phyloP scores from a whole-genome alignment of 169 alveolate genomes.

The Plasmodium chabaudi region DNA sequence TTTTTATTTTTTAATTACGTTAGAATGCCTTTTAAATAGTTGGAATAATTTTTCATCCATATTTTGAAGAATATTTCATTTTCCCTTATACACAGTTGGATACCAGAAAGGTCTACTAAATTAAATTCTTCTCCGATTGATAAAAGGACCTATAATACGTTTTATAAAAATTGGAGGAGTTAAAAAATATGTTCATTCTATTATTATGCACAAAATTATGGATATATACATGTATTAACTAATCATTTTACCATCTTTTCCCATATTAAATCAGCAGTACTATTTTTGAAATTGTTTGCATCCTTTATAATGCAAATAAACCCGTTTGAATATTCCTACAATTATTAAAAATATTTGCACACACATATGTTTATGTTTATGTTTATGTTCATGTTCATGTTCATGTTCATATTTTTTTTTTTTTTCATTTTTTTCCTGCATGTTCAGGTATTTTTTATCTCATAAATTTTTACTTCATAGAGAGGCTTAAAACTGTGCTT shows the following conservation, averaged over 20 bases:
- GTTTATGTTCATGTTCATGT: no score
- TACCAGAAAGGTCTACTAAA: constrained; percentile 48
- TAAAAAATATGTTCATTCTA: background rate
- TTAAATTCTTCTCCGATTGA: constrained; percentile 73
- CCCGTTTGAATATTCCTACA: constrained; percentile 71
- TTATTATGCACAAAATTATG: background rate
- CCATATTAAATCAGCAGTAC: constrained; percentile 67
- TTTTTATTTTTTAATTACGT: constrained; percentile 20
- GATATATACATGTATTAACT: no score
- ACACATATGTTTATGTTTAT: background rate
- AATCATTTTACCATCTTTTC: constrained; percentile 75
- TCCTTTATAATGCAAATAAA: constrained; percentile 61
- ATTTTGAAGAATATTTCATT: constrained; percentile 70
- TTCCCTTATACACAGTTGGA: constrained; percentile 71
- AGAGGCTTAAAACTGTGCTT: constrained; percentile 54
- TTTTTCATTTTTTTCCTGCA: background rate
- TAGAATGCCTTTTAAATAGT: constrained; percentile 42
- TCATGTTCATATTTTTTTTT: background rate
- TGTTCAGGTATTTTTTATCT: background rate
- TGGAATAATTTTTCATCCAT: constrained; percentile 71
- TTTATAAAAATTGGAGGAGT: background rate
- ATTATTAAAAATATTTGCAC: background rate
- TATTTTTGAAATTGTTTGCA: constrained; percentile 20
- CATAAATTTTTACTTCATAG: constrained; percentile 30
- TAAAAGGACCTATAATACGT: constrained; percentile 31